Evolutionary conservation across 495 filamentous ascomycete species (phyloP), one percentile per base, ranked within the genome.

Genomic region (Aspergillus olivimuriae): DNA sequence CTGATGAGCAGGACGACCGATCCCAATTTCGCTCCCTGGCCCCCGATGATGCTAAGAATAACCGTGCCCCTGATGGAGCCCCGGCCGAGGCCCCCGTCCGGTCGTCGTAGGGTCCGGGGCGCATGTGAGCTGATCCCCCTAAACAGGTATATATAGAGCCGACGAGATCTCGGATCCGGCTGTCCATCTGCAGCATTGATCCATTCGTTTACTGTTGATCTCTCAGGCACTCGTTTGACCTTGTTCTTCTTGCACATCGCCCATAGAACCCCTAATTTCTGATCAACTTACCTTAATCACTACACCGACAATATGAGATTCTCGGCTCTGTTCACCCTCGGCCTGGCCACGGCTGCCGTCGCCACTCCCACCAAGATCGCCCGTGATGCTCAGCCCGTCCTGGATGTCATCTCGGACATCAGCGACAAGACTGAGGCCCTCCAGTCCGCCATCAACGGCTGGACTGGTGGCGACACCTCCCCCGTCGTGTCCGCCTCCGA

Each of bases 381-480:
- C 24, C 11, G 6, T 11, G 24, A 11, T 28, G 24, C 24, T 28
- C 5, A n/a, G n/a, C n/a, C n/a, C n/a, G n/a, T n/a, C n/a, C n/a
- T 11, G 6, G 24, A 28, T 28, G 24, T 58, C 37, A 44, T 68
- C 24, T 37, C 52, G 7, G 47, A 43, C 43, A 63, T 73, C 48
- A 40, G 47, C 0, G 41, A 39, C 37, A 56, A 64, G 21, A 56
- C 66, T 30, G 41, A 53, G 19, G 37, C 57, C 23, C 63, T 73
- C 20, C 61, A 60, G 55, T 45, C 47, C 3, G 61, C 63, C 20
- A 56, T 70, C 40, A 57, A 58, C 38, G 42, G 49, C 31, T 73
- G 59, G 56, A 51, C 46, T 41, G 53, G 61, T 43, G 55, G 57
- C 20, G 57, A 68, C 51, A 4, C 54, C 24, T 43, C 50, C 22